Evolutionary conservation across 1,284 basidiomycete species (phyloP).

Genomic region (Meripilus lineatus): DNA sequence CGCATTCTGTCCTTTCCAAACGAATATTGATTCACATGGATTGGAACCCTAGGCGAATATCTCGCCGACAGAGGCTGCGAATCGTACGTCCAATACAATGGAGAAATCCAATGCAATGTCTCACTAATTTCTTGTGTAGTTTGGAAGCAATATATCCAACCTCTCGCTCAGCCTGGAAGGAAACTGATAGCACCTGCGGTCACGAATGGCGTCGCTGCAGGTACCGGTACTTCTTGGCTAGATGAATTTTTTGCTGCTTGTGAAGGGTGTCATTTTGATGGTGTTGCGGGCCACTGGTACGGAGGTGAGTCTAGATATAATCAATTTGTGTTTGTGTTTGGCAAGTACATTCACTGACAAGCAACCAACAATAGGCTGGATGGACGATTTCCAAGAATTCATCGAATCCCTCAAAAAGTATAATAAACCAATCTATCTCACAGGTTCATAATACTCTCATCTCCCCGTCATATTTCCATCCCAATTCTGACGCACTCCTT

Average conservation of each 20-base stretch:
- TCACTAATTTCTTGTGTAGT: not conserved
- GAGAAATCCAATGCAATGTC: no score
- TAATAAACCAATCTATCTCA: not conserved
- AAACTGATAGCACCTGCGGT: conserved; percentile 30
- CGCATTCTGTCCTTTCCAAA: not conserved
- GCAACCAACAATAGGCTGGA: no score
- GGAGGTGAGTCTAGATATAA: conserved; percentile 10
- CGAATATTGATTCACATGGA: not conserved
- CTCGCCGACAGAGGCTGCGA: not conserved
- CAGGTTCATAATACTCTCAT: not conserved
- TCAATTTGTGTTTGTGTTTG: no score
- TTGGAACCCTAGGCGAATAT: not conserved
- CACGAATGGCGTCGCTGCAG: conserved; percentile 29
- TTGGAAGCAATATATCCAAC: not conserved
- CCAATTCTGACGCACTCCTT: no score
- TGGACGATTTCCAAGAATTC: not conserved
- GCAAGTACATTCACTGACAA: no score
- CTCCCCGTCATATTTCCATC: no score
- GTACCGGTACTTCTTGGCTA: conserved; percentile 28
- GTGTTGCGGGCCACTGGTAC: conserved; percentile 29
- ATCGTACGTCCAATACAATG: no score
- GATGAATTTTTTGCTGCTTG: conserved; percentile 26
- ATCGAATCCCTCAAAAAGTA: not conserved
- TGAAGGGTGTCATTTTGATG: conserved; percentile 27
- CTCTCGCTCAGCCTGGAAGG: conserved; percentile 10